A percentile compares a stretch with the other conserved stretches of the same genome.
Conservation (phyloP, 345 rosid genomes). For the Hevea brasiliensis region DNA sequence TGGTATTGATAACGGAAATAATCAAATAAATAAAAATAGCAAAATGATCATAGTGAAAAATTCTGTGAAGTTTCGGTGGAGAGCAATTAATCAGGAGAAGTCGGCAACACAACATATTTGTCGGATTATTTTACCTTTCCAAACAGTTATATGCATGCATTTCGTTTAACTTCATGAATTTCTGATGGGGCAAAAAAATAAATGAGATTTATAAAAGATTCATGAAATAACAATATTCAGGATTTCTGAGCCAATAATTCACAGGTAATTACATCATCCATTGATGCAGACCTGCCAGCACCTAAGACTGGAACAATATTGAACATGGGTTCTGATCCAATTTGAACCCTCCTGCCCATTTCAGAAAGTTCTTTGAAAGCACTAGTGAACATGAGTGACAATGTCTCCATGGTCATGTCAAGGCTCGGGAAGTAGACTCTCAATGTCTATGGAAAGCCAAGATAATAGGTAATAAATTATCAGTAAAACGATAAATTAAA, state of each 20-base stretch:
- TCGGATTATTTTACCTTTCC: not conserved
- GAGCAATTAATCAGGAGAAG: not conserved
- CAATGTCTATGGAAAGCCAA: slow-evolving; percentile 44
- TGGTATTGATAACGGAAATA: not conserved
- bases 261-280: slow-evolving; percentile 63
- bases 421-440: slow-evolving; percentile 63
- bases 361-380: slow-evolving; percentile 53
- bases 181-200: not conserved
- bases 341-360: slow-evolving; percentile 25
- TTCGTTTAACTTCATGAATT: not conserved
- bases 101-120: not conserved
- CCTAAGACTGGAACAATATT: slow-evolving; percentile 69
- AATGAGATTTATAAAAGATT: not conserved
- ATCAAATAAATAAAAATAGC: too few relatives aligned
- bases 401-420: slow-evolving; percentile 34
- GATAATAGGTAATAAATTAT: not conserved
- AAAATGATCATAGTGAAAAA: slow-evolving; percentile 2
- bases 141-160: not conserved
- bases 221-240: slow-evolving; percentile 22
- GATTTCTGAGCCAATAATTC: slow-evolving; percentile 64
- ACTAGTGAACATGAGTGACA: slow-evolving; percentile 39
- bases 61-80: not conserved
- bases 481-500: not conserved
- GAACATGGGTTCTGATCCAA: slow-evolving; percentile 41
- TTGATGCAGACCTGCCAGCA: slow-evolving; percentile 54